Evolutionary conservation across 2,329 filamentous ascomycete genomes (phyloP).

Genomic region (Fusarium papillatum): DNA sequence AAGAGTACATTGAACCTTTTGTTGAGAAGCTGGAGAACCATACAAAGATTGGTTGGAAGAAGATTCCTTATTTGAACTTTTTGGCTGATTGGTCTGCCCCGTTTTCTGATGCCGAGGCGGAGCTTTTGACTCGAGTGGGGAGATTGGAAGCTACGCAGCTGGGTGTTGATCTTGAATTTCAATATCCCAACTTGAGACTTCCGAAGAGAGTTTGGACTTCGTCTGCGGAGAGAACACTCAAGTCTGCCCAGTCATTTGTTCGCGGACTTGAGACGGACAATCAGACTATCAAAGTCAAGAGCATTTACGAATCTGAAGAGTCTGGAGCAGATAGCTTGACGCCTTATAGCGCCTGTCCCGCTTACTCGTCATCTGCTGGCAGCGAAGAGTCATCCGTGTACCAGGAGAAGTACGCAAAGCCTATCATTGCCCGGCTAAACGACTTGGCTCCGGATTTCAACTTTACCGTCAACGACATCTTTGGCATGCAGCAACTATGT

Average conservation of each 20-base stretch:
- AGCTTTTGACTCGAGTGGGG: conserved; percentile 73
- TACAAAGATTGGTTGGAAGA: conserved; percentile 67
- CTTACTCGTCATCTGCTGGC: conserved; percentile 70
- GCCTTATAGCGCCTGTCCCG: conserved; percentile 75
- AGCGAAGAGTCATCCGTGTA: conserved; percentile 66
- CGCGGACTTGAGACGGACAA: conserved; percentile 67
- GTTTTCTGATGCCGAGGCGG: conserved; percentile 67
- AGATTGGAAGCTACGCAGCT: conserved; percentile 71
- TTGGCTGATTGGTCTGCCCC: conserved; percentile 69
- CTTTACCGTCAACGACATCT: conserved; percentile 73
- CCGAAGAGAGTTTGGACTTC: conserved; percentile 73
- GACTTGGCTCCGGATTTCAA: conserved; percentile 69
- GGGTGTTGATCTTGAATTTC: conserved; percentile 69
- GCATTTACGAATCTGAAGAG: conserved; percentile 68
- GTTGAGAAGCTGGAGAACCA: conserved; percentile 70
- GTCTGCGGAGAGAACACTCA: conserved; percentile 71
- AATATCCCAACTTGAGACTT: conserved; percentile 67
- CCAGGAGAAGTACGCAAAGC: conserved; percentile 68
- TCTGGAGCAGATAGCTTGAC: conserved; percentile 72
- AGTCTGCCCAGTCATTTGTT: conserved; percentile 70
- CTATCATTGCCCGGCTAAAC: conserved; percentile 70
- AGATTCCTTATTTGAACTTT: conserved; percentile 68
- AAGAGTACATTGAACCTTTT: conserved; percentile 69
- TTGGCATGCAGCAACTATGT: conserved; percentile 76
- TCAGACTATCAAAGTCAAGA: conserved; percentile 66